A percentile compares a stretch with the other conserved stretches of the same genome.
Conservation (phyloP, 495 filamentous ascomycete species). For the Neurospora hispaniola region DNA sequence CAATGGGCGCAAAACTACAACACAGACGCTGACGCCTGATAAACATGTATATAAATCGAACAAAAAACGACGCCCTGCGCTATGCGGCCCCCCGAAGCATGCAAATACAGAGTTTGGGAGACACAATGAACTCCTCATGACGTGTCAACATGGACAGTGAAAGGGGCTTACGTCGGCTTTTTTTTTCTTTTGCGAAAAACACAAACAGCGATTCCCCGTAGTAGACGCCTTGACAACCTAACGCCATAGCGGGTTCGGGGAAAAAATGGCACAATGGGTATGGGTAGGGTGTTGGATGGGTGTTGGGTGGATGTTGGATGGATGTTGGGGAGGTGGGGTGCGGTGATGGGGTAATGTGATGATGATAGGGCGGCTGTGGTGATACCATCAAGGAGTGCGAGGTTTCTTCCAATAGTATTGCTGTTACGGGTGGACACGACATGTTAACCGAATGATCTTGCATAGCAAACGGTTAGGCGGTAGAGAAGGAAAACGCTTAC, state of each 20-base stretch:
- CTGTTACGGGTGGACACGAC: conserved; percentile 31
- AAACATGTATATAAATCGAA: conserved; percentile 6
- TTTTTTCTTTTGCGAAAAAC: neutral
- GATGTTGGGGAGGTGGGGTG: neutral
- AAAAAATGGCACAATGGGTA: neutral
- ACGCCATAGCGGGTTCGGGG: neutral
- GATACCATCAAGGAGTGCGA: conserved; percentile 33
- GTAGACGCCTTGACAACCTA: neutral
- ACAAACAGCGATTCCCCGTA: neutral
- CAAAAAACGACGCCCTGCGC: conserved; percentile 19
- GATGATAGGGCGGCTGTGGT: neutral
- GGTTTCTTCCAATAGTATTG: conserved; percentile 94
- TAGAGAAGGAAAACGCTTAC: conserved; percentile 38
- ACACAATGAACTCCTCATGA: neutral
- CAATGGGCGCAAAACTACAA: neutral
- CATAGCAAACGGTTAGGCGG: neutral
- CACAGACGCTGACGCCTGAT: neutral
- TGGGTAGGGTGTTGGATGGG: neutral
- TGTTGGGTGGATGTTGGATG: neutral
- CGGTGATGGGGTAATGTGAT: neutral
- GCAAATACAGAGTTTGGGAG: conserved; percentile 5
- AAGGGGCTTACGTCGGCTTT: conserved; percentile 6
- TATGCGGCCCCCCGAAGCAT: conserved; percentile 18
- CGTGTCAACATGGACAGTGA: conserved; percentile 3
- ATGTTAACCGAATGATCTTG: conserved; percentile 15